Conservation (phyloP, 192 early-diverging fungal species). For the Backusella circina region DNA sequence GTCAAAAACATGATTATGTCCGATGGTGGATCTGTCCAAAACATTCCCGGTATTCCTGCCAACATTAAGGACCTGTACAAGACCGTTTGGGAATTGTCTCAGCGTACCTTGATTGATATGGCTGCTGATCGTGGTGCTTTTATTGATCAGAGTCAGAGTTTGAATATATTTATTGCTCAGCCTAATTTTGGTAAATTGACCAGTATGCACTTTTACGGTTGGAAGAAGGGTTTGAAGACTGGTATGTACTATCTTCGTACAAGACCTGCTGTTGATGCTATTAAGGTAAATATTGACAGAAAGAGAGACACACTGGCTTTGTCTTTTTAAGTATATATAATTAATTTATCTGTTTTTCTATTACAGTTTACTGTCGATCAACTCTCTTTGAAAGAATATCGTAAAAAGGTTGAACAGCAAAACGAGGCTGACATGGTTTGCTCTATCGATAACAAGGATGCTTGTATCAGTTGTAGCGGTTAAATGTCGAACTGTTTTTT, state of each 20-base stretch:
- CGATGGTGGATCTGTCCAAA: slow-evolving; percentile 85
- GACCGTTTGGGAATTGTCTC: slow-evolving; percentile 95
- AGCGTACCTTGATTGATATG: slow-evolving; percentile 91
- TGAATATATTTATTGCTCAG: slow-evolving; percentile 96
- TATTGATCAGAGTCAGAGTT: slow-evolving; percentile 94
- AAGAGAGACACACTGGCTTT: background rate
- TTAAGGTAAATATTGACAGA: slow-evolving; percentile 49
- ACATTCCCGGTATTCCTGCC: slow-evolving; percentile 72
- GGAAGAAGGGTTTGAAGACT: slow-evolving; percentile 97
- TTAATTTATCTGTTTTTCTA: background rate
- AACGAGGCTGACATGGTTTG: slow-evolving; percentile 74
- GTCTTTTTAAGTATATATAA: background rate
- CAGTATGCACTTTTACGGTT: slow-evolving; percentile 97
- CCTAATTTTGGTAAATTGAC: slow-evolving; percentile 93
- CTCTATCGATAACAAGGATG: slow-evolving; percentile 90
- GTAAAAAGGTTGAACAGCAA: slow-evolving; percentile 32
- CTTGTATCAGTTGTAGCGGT: slow-evolving; percentile 87
- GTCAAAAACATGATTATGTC: slow-evolving; percentile 95
- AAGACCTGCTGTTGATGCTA: slow-evolving; percentile 93
- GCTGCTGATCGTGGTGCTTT: slow-evolving; percentile 96
- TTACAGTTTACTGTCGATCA: slow-evolving; percentile 87
- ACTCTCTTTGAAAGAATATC: slow-evolving; percentile 58
- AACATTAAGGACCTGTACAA: slow-evolving; percentile 95
- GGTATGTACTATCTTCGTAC: slow-evolving; percentile 99
- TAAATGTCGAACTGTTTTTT: slow-evolving; percentile 31